Evolutionary conservation across 2,329 filamentous ascomycete species (phyloP).

Genomic region (Calonectria multiphialidica): DNA sequence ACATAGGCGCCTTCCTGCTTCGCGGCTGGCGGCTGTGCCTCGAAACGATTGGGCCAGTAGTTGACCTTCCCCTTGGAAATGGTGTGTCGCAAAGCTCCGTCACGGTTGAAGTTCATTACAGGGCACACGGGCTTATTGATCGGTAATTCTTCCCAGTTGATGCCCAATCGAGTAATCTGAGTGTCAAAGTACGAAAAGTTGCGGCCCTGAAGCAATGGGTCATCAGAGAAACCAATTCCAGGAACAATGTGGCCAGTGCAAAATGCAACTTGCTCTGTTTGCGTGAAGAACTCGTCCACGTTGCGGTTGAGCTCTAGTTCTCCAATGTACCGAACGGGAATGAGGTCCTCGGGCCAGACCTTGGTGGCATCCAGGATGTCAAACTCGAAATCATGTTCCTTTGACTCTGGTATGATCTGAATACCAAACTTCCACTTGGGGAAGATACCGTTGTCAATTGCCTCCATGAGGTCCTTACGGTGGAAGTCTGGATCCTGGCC

Average conservation of each 20-base stretch:
- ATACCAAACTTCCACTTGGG: constrained; percentile 87
- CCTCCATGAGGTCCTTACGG: constrained; percentile 80
- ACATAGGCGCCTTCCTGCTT: constrained; percentile 74
- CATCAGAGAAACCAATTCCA: constrained; percentile 82
- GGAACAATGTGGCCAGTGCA: constrained; percentile 85
- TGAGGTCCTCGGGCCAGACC: constrained; percentile 83
- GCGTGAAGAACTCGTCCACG: constrained; percentile 83
- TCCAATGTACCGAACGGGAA: constrained; percentile 83
- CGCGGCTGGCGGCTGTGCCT: constrained; percentile 74
- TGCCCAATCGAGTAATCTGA: constrained; percentile 54
- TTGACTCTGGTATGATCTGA: constrained; percentile 79
- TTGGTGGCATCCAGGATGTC: constrained; percentile 90
- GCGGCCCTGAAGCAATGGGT: constrained; percentile 79
- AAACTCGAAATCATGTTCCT: constrained; percentile 84
- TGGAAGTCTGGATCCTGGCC: constrained; percentile 87
- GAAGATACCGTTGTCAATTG: constrained; percentile 77
- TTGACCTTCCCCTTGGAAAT: constrained; percentile 78
- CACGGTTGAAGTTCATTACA: constrained; percentile 81
- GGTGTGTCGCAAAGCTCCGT: constrained; percentile 78
- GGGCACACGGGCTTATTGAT: constrained; percentile 83
- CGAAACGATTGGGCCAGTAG: constrained; percentile 72
- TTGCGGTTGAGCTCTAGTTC: constrained; percentile 85
- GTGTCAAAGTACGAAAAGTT: constrained; percentile 69
- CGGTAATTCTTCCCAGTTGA: constrained; percentile 82
- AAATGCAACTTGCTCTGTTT: constrained; percentile 87